phyloP scores from a whole-genome alignment of 176 grass and related monocot genomes.

The Otatea glauca region DNA sequence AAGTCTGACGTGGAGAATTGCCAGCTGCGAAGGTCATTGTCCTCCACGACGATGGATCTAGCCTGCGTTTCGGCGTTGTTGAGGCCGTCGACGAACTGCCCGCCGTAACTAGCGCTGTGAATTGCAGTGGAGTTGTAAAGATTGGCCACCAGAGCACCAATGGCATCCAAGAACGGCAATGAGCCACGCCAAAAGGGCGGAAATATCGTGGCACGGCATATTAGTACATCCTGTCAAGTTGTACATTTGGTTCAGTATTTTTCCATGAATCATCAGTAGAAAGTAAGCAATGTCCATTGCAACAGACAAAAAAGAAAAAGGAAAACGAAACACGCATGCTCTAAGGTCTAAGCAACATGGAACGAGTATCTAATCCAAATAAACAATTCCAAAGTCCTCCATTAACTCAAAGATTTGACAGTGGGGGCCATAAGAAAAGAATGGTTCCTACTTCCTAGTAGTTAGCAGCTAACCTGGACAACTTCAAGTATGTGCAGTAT shows the following conservation, averaged over 20 bases:
- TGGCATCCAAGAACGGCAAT: background rate
- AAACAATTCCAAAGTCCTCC: background rate
- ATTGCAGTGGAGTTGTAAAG: slow-evolving; percentile 7
- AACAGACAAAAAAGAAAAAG: background rate
- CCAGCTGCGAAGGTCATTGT: background rate
- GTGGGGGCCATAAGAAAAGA: background rate
- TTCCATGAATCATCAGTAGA: background rate
- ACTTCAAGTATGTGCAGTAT: background rate
- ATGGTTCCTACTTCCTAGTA: background rate
- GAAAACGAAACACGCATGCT: background rate
- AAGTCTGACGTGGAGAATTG: background rate
- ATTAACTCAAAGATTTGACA: background rate
- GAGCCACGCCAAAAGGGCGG: background rate
- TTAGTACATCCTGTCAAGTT: background rate
- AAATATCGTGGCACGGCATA: background rate
- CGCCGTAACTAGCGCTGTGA: background rate
- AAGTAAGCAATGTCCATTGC: background rate
- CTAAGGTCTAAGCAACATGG: background rate
- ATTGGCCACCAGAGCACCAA: background rate
- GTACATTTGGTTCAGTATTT: background rate
- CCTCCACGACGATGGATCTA: background rate
- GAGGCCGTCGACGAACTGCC: background rate
- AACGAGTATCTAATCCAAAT: background rate
- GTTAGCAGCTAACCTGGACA: background rate
- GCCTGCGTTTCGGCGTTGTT: background rate